These are phyloP conservation scores for Breviolum minutum DNA, from an alignment of 73 alveolate species.

Conservation along the genomic window DNA sequence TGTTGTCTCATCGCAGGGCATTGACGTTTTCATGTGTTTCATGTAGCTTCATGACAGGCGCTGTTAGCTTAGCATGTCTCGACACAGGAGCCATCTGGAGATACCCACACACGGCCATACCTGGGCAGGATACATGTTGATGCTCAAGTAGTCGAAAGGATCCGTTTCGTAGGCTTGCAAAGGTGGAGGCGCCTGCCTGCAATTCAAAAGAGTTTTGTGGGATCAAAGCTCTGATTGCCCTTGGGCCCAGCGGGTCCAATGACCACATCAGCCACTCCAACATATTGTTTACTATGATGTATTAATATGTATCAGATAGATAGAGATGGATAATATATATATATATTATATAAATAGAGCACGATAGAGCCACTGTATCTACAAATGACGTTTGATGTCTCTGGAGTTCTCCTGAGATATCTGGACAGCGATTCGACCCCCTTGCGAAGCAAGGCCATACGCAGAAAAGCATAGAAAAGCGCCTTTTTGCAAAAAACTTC, in stretches of 20 bases:
- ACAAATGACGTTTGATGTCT: too few species aligned
- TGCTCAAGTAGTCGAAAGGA: slow-evolving; percentile 63
- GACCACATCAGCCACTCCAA: not conserved
- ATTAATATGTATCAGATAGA: too few species aligned
- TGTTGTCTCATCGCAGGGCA: too few species aligned
- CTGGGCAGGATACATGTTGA: slow-evolving; percentile 62
- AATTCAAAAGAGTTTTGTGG: not conserved
- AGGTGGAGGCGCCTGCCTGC: slow-evolving; percentile 47
- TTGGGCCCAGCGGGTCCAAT: not conserved
- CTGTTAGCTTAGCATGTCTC: not conserved
- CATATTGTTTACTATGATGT: not conserved
- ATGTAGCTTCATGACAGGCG: not conserved
- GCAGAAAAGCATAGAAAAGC: not conserved
- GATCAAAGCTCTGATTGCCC: not conserved
- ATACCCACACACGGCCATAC: not conserved
- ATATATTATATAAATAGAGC: too few species aligned
- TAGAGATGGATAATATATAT: too few species aligned
- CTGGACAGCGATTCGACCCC: too few species aligned
- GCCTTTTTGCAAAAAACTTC: slow-evolving; percentile 47
- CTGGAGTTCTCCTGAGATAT: too few species aligned
- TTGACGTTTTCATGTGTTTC: too few species aligned
- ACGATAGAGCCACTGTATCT: too few species aligned
- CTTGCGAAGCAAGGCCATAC: too few species aligned
- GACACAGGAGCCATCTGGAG: not conserved
- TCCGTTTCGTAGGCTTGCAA: slow-evolving; percentile 26